Evolutionary conservation across 2,329 filamentous ascomycete genomes (phyloP).

Genomic region (Cadophora malorum): DNA sequence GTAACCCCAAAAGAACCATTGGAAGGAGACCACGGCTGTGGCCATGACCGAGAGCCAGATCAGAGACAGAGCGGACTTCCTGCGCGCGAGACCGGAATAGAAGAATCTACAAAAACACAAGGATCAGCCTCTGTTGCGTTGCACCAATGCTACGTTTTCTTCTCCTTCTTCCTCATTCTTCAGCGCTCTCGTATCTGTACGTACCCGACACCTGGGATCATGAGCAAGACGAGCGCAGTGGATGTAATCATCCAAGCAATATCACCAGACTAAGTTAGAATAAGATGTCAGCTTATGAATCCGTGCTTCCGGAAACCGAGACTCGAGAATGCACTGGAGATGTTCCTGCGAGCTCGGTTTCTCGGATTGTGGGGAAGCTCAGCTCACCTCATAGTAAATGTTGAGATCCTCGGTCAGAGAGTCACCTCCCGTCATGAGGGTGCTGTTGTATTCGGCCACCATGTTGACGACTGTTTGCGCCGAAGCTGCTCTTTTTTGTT

Average conservation of each 20-base stretch:
- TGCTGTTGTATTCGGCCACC: conserved; percentile 58
- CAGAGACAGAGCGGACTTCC: conserved; percentile 87
- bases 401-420: conserved; percentile 73
- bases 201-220: conserved; percentile 88
- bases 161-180: neutral
- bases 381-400: conserved; percentile 76
- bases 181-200: conserved; percentile 41
- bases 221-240: conserved; percentile 84
- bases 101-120: conserved; percentile 64
- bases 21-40: conserved; percentile 81
- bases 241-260: conserved; percentile 84
- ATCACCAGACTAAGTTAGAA: conserved; percentile 73
- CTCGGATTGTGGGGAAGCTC: neutral
- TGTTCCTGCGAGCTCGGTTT: neutral
- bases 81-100: conserved; percentile 86
- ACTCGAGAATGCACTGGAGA: conserved; percentile 36
- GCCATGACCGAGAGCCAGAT: conserved; percentile 93
- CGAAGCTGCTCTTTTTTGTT: conserved; percentile 36
- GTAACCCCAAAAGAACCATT: conserved; percentile 73
- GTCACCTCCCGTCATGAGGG: conserved; percentile 65
- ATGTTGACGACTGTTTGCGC: conserved; percentile 51
- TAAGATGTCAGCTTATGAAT: conserved; percentile 57
- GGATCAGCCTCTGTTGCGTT: conserved; percentile 35
- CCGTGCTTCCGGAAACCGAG: conserved; percentile 49
- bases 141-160: conserved; percentile 31